Conservation (phyloP, 306 rosid genomes). For the Mucuna pruriens region DNA sequence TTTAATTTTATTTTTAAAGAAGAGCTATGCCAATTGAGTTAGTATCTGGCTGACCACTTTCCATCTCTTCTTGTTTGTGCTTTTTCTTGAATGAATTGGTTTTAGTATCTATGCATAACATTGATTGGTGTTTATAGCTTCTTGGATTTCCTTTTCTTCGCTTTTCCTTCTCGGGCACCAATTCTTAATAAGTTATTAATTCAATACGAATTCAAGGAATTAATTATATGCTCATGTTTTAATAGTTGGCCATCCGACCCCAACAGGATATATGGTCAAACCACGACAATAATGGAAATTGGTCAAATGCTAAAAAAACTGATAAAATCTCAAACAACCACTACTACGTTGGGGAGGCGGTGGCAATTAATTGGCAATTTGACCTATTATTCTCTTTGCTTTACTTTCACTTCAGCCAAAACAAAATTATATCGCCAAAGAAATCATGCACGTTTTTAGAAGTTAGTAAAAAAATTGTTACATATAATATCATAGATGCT, state of each 20-base stretch:
- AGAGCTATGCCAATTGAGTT: not conserved
- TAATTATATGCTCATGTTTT: not conserved
- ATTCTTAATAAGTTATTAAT: constrained; percentile 22
- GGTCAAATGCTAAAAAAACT: constrained; percentile 38
- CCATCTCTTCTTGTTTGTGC: not conserved
- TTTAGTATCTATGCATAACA: constrained; percentile 26
- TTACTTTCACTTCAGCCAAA: constrained; percentile 41
- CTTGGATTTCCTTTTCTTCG: constrained; percentile 35
- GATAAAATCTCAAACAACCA: constrained; percentile 43
- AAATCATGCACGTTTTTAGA: constrained; percentile 20
- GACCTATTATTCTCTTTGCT: constrained; percentile 29
- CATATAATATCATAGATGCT: no score
- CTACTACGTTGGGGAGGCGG: constrained; percentile 35
- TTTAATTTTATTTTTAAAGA: no score
- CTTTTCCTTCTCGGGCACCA: not conserved
- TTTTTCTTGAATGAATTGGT: not conserved
- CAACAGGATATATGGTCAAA: constrained; percentile 33
- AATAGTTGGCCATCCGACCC: not conserved
- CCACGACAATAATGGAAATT: constrained; percentile 23
- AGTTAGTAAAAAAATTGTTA: not conserved
- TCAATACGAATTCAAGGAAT: constrained; percentile 3
- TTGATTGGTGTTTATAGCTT: constrained; percentile 46
- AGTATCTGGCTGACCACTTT: not conserved
- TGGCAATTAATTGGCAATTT: not conserved
- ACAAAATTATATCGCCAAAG: not conserved